Evolutionary conservation across 768 basidiomycete genomes (phyloP), one percentile per base, ranked within the genome.

Genomic region (Lepiota brunneoincarnata): DNA sequence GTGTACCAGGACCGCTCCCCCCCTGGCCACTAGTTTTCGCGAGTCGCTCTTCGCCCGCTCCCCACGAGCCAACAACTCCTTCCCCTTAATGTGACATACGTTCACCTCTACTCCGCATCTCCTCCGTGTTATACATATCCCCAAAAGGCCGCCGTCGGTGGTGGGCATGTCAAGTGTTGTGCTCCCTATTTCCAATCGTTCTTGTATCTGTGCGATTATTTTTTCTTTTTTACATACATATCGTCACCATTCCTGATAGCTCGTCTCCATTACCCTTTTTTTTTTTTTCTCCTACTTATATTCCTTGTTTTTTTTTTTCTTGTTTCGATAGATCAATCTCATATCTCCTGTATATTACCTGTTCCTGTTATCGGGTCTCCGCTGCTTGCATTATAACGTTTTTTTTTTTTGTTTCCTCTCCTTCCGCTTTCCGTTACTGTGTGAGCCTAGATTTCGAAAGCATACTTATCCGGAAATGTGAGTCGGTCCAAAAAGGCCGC

Each of bases 201-300:
- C 44, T 49, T 54, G 51, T 52, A 50, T 54, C 36, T 55, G 37
- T 56, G 50, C 53, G 52, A 49, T 58, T 59, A 47, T 49, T 40
- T 48, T 56, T 40, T n/a, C n/a, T n/a, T n/a, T 48, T 36, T 51
- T 31, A 17, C 45, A 12, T 47, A 34, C 45, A 47, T 47, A 34
- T 47, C 42, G 7, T 7, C 42, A 39, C 42, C 21, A 34, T 35
- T 17, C 35, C 34, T 21, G 11, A 18, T 42, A 37, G 10, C 48
- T 57, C 48, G 24, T 58, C n/a, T n/a, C 39, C 57, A 49, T 41
- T 56, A 31, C 49, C 55, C 28, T 42, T 46, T 52, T 43, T 36
- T 43, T 57, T 55, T 54, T 54, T 43, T 23, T 35, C 49, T 47
- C 40, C 20, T 49, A 42, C 12, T 35, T 56, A 35, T 37, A 14